phyloP scores from a whole-genome alignment of 768 basidiomycete species.

The Lactarius sp. region DNA sequence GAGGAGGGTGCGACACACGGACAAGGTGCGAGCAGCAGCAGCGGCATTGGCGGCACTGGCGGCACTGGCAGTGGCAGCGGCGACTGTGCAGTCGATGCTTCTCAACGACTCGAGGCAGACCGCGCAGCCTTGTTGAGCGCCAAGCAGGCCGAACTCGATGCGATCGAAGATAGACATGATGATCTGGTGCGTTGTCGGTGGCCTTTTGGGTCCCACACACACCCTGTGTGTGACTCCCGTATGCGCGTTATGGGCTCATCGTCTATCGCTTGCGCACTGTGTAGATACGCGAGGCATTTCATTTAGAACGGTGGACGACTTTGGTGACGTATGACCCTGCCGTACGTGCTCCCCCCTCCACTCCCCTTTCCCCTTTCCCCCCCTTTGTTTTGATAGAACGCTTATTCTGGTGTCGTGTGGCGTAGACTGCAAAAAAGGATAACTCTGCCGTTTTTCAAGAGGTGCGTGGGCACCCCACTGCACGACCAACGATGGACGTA shows the following conservation, averaged over 20 bases:
- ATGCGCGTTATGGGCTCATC: not conserved
- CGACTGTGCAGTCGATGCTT: not conserved
- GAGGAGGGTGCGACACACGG: not conserved
- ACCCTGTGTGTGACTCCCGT: not conserved
- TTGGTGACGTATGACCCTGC: slow-evolving; percentile 74
- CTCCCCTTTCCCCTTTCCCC: not conserved
- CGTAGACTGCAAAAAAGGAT: slow-evolving; percentile 67
- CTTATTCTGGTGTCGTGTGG: not conserved
- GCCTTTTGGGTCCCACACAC: not conserved
- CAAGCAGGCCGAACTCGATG: slow-evolving; percentile 55
- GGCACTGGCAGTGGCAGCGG: slow-evolving; percentile 11
- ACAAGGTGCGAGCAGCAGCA: slow-evolving; percentile 2
- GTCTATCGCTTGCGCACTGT: not conserved
- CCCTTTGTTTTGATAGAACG: not conserved
- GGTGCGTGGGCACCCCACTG: slow-evolving; percentile 39
- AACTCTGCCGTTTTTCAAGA: slow-evolving; percentile 66
- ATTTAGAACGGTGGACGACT: slow-evolving; percentile 75
- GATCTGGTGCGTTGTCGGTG: slow-evolving; percentile 49
- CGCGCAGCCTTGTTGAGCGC: slow-evolving; percentile 48
- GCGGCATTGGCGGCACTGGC: not conserved
- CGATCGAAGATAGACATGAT: slow-evolving; percentile 64
- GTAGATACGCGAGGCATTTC: slow-evolving; percentile 83
- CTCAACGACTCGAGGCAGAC: slow-evolving; percentile 33
- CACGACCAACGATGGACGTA: not conserved
- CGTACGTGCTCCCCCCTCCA: slow-evolving; percentile 37